A percentile compares a stretch with the other conserved stretches of the same genome.
phyloP scores from a whole-genome alignment of 805 yeast genomes.

The Spencermartinsiella europaea region DNA sequence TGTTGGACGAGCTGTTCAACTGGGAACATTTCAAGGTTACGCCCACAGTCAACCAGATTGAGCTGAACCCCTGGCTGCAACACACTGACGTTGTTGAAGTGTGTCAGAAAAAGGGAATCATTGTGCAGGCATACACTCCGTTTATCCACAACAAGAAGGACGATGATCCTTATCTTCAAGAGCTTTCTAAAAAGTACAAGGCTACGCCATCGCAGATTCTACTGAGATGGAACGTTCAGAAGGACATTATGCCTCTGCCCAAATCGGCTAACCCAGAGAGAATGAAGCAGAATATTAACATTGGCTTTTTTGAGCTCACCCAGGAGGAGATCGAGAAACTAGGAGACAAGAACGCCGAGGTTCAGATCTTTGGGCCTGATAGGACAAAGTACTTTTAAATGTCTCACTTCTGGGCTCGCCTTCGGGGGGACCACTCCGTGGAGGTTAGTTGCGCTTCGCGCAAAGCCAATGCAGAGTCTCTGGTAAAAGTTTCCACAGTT shows the following conservation, averaged over 20 bases:
- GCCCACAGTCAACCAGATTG: slow-evolving; percentile 78
- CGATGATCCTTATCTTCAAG: slow-evolving; percentile 47
- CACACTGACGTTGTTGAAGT: slow-evolving; percentile 52
- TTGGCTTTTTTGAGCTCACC: slow-evolving; percentile 42
- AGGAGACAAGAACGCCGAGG: slow-evolving; percentile 21
- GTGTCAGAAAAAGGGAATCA: slow-evolving; percentile 46
- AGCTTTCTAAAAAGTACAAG: slow-evolving; percentile 45
- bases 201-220: slow-evolving; percentile 56
- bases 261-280: slow-evolving; percentile 53
- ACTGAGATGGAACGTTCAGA: slow-evolving; percentile 66
- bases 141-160: slow-evolving; percentile 53
- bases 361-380: neutral
- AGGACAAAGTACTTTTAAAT: neutral
- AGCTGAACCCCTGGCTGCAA: slow-evolving; percentile 80
- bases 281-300: slow-evolving; percentile 49
- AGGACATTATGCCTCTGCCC: slow-evolving; percentile 66
- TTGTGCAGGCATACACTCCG: slow-evolving; percentile 67
- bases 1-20: slow-evolving; percentile 46
- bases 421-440: too few relatives aligned
- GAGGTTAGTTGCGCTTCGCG: too few relatives aligned
- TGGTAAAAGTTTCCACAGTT: too few relatives aligned
- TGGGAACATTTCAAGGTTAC: slow-evolving; percentile 43
- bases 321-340: slow-evolving; percentile 40
- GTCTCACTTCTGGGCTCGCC: neutral
- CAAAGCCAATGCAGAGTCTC: too few relatives aligned